phyloP scores from a whole-genome alignment of 768 basidiomycete species.

The Naganishia antarctica region DNA sequence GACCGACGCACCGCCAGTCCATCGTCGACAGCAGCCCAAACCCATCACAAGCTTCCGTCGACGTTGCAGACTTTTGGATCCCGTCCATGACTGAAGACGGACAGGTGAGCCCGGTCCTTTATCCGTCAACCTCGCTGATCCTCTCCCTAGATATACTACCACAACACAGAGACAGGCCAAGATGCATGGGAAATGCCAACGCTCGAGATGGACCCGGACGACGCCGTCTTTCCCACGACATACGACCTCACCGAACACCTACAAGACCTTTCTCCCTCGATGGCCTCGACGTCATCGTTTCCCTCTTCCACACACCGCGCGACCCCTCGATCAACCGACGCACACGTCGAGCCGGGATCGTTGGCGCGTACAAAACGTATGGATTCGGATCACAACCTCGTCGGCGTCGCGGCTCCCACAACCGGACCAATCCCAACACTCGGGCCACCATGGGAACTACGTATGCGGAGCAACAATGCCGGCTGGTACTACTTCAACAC shows the following conservation, averaged over 20 bases:
- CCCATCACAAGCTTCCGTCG: not conserved
- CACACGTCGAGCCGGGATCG: not conserved
- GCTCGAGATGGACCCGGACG: constrained; percentile 21
- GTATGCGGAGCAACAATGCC: constrained; percentile 1
- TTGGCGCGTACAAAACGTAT: not conserved
- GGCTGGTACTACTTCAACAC: constrained; percentile 64
- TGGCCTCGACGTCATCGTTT: no score
- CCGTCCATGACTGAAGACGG: constrained; percentile 76
- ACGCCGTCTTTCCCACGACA: not conserved
- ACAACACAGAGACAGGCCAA: constrained; percentile 63
- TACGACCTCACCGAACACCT: not conserved
- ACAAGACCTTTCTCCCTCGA: no score
- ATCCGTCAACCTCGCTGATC: not conserved
- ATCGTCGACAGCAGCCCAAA: no score
- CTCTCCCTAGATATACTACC: constrained; percentile 76
- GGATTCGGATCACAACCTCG: constrained; percentile 30
- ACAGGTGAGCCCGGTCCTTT: constrained; percentile 56
- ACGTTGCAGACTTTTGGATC: constrained; percentile 72
- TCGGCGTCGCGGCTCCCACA: constrained; percentile 2
- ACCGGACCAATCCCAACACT: constrained; percentile 22
- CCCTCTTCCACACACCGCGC: no score
- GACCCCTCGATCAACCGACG: no score
- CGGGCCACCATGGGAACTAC: constrained; percentile 6
- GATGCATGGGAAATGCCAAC: constrained; percentile 72
- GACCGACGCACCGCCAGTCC: no score